Conservation (phyloP, 1,139 yeast species). For the Schizosaccharomyces versatilis region DNA sequence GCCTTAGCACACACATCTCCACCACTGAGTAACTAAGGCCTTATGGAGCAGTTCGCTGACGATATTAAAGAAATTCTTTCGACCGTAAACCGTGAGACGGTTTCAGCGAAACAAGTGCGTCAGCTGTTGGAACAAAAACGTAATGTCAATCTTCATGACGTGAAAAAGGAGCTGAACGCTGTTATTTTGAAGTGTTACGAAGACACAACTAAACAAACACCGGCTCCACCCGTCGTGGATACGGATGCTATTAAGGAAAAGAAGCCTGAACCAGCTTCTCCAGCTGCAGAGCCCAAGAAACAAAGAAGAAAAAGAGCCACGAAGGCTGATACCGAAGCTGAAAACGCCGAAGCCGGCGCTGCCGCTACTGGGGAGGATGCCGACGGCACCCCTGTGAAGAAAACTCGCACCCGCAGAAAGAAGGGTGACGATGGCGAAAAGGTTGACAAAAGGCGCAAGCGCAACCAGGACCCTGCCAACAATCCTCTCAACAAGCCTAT, state of each 20-base stretch:
- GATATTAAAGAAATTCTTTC: background rate
- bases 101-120: conserved; percentile 1
- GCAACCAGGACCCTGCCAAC: conserved; percentile 10
- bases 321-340: background rate
- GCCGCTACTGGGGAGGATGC: no score
- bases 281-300: background rate
- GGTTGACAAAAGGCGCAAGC: conserved; percentile 18
- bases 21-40: no score
- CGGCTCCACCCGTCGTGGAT: background rate
- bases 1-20: no score
- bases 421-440: conserved; percentile 24
- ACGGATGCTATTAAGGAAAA: background rate
- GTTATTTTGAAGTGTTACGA: background rate
- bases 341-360: background rate
- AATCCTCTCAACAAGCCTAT: conserved; percentile 17
- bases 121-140: background rate
- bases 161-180: background rate
- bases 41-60: background rate
- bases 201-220: background rate
- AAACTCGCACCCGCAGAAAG: conserved; percentile 13
- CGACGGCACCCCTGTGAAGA: background rate
- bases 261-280: background rate
- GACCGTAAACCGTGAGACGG: conserved; percentile 1
- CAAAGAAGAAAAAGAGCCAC: background rate
- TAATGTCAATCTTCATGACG: background rate